phyloP scores from a whole-genome alignment of 345 rosid genomes.

The Eucalyptus erythrocorys region DNA sequence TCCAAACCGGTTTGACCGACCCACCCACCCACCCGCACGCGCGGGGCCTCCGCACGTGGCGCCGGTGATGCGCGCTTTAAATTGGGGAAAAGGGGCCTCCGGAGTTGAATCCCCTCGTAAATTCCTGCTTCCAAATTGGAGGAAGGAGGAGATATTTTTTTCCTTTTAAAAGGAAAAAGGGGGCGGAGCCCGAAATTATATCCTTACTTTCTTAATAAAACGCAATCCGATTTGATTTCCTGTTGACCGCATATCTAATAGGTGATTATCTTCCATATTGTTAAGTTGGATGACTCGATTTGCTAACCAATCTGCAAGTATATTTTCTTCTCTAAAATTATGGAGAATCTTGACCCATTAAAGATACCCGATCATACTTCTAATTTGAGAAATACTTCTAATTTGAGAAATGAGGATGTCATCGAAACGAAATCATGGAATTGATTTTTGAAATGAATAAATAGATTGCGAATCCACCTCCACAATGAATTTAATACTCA shows the following conservation, averaged over 20 bases:
- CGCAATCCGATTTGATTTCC: background rate
- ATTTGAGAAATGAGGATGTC: too few relatives aligned
- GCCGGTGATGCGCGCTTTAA: background rate
- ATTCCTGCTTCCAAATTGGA: background rate
- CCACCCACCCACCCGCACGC: background rate
- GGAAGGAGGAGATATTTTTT: background rate
- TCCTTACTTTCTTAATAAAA: background rate
- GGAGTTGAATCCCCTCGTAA: background rate
- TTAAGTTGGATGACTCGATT: background rate
- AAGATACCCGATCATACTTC: rapidly evolving
- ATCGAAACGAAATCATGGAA: background rate
- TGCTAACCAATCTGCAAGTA: too few relatives aligned
- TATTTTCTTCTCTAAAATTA: background rate
- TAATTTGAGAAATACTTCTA: rapidly evolving
- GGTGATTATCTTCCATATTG: too few relatives aligned
- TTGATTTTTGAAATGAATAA: too few relatives aligned
- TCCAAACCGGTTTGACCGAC: background rate
- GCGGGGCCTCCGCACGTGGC: background rate
- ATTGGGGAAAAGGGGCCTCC: background rate
- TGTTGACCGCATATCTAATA: background rate
- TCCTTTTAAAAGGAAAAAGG: background rate
- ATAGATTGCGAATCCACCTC: too few relatives aligned
- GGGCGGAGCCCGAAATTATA: background rate
- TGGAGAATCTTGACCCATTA: background rate
- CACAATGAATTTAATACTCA: too few relatives aligned